phyloP scores from a whole-genome alignment of 768 basidiomycete species.

The Pilatotrama ljubarskyi region DNA sequence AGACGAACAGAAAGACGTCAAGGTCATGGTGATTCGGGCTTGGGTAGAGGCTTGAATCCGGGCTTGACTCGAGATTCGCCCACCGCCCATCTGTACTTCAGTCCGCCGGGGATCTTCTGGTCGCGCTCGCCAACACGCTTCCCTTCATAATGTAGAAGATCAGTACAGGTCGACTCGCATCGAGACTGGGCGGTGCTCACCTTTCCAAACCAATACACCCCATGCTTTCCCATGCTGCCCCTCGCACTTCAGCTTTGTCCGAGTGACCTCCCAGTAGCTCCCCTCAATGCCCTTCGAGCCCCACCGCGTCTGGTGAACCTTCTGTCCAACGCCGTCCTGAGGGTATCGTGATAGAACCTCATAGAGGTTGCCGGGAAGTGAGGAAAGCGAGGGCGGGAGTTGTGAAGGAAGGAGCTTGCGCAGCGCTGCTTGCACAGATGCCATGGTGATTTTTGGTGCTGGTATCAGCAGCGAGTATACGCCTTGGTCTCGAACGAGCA shows the following conservation, averaged over 20 bases:
- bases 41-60: conserved; percentile 12
- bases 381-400: conserved; percentile 61
- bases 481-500: not conserved
- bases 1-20: not conserved
- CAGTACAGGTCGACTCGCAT: not conserved
- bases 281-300: conserved; percentile 59
- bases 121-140: conserved; percentile 58
- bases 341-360: conserved; percentile 71
- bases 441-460: conserved; percentile 9
- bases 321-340: conserved; percentile 63
- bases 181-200: conserved; percentile 44
- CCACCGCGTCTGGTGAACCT: conserved; percentile 77
- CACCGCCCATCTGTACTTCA: conserved; percentile 75
- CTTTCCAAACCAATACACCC: conserved; percentile 79
- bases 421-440: conserved; percentile 36
- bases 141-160: conserved; percentile 41
- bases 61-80: conserved; percentile 46
- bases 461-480: not conserved
- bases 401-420: conserved; percentile 57
- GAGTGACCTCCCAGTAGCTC: conserved; percentile 77
- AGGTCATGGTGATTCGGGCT: not conserved
- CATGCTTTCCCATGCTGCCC: conserved; percentile 82
- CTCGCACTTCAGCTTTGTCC: conserved; percentile 67
- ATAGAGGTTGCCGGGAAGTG: conserved; percentile 64
- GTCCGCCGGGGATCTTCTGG: conserved; percentile 63